Base-by-base conservation (phyloP, 2,329 filamentous ascomycete species). In the Dothiorella sarmentorum region DNA sequence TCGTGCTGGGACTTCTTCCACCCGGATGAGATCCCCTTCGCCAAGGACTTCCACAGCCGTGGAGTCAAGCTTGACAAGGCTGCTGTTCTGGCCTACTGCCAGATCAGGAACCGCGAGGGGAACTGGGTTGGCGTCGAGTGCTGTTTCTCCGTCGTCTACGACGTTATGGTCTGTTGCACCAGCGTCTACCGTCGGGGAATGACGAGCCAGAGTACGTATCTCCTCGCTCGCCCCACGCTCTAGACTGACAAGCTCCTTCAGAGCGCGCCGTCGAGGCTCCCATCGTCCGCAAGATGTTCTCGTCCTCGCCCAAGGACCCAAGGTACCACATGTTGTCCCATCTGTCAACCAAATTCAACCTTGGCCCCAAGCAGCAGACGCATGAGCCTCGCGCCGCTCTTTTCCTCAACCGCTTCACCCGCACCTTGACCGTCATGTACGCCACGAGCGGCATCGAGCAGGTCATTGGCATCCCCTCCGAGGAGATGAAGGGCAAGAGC, bases 321-420 rank as follows among this genome's bases (percentile, higher is more conserved):
- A 85, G 90, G 63, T 95, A 95, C 71, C 89, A 94, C 74, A 95
- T 95, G 90, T 77, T 95, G 69, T 88, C 90, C 58, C 89, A 92
- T 63, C 78, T 95, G 15, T 95, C 91, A 10, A 82, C 86, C 68
- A 94, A 93, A 70, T 95, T 95, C 75, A 75, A 66, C 62, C 76
- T 68, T 79, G 79, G 84, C 0, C 77, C 83, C 15, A 71, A 78
- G 45, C 67, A 73, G 3, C 81, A 81, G 63, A 82, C 84, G 58
- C 87, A 90, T 63, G 91, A 95, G 70, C 90, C 90, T 7, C 83
- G 91, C 38, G 91, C 90, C 2, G 90, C 91, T 17, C 78, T 96
- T 4, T 94, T 96, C 63, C 77, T 96, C 22, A 95, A 96, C 67
- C 83, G 91, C 13, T 96, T 95, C 69, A 93, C 90, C 2, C 82